These are phyloP conservation scores for Trichoderma lentiforme DNA, from an alignment of 2,329 filamentous ascomycete genomes.

Conservation along the genomic window DNA sequence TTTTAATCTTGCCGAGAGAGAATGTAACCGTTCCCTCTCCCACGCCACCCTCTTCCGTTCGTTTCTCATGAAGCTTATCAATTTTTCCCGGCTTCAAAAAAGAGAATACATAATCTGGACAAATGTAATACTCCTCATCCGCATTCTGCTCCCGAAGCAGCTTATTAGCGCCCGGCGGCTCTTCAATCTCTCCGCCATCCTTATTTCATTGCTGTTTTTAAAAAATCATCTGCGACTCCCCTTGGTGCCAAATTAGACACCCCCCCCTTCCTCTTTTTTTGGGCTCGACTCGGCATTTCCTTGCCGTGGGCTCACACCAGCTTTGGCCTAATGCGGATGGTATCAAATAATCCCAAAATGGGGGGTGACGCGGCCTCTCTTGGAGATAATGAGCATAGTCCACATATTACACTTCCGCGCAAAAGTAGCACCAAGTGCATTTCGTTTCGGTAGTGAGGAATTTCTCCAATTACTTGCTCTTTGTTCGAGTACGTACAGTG, in stretches of 20 bases:
- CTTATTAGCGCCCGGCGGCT: neutral
- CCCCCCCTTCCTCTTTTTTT: neutral
- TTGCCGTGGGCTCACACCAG: constrained; percentile 1
- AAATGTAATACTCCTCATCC: neutral
- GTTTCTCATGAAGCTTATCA: neutral
- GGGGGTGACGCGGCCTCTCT: constrained; percentile 7
- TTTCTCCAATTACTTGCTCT: neutral
- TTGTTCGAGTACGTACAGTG: neutral
- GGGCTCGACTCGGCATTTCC: constrained; percentile 6
- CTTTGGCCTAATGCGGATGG: constrained; percentile 4
- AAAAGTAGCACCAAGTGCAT: neutral
- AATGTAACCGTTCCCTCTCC: neutral
- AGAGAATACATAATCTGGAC: neutral
- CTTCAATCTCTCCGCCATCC: neutral
- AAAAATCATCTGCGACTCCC: neutral
- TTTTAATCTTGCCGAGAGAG: neutral
- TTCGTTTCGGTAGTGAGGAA: neutral
- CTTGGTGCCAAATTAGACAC: neutral
- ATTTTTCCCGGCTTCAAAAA: neutral
- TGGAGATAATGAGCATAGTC: neutral
- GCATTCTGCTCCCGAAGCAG: neutral
- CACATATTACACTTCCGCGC: constrained; percentile 2
- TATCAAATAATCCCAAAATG: constrained; percentile 1
- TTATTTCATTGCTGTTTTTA: neutral
- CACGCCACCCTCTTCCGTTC: neutral